Evolutionary conservation across 306 rosid species (phyloP), one percentile per base, ranked within the genome.

Genomic region (Quercus robur): DNA sequence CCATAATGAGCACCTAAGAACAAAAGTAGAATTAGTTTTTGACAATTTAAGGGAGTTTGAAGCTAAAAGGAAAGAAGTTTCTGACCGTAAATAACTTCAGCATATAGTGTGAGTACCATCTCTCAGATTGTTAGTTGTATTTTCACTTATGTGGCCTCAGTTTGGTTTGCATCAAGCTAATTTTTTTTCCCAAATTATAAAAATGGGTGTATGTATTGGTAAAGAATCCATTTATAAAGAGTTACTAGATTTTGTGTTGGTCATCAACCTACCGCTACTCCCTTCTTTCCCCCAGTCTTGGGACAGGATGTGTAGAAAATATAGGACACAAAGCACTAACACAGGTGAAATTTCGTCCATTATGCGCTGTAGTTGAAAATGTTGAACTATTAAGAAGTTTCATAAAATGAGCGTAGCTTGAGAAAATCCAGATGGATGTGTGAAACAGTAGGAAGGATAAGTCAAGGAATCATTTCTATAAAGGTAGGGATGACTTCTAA

Each of bases 41-140:
- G 74, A 80, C 67, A 73, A 67, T 51, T 73, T 80, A 21, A 52
- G 78, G 56, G 75, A 73, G 56, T 71, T 73, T 56, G 83, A 80
- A 61, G 66, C 77, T 73, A 30, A 33, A 33, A 73, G 41, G 83
- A 71, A 56, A 17, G 55, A 62, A 15, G 41, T 49, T 30, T 21
- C 49, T 20, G 33, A 73, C 26, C 26, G 2, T 9, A 25, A 51
- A 28, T 26, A 9, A 61, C 66, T 71, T 26, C 64, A 14, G 21
- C 12, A 21, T 58, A 69, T 71, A 35, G 54, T 44, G 72, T 59
- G 64, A 69, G 71, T 58, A 71, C 56, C 38, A 4, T 26, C 20
- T 18, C 31, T 13, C 14, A 56, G 18, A 54, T 28, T 33, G 18
- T 56, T 46, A 6, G 26, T 21, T 66, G 4, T 33, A 41, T 44